These are phyloP conservation scores for Dendrocalamus sinicus DNA, from an alignment of 176 grass and related monocot genomes.

Conservation along the genomic window DNA sequence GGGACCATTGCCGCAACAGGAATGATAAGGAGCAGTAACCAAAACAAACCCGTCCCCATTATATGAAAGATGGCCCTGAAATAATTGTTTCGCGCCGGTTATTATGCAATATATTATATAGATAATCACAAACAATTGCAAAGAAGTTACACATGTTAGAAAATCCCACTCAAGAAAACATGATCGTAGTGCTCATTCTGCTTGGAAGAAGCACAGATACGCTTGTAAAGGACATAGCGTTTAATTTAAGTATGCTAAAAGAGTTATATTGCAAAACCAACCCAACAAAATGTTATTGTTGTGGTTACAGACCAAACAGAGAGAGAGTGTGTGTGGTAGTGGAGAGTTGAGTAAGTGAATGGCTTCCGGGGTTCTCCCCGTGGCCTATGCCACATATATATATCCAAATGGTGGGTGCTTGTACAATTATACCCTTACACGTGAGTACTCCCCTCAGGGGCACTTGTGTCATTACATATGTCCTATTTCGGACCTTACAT, in stretches of 20 bases:
- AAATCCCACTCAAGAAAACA: constrained; percentile 1
- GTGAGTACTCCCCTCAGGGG: no score
- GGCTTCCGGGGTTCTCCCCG: no score
- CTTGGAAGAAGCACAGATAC: constrained; percentile 23
- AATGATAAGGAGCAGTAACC: constrained; percentile 67
- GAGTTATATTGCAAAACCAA: constrained; percentile 9
- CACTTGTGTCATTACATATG: no score
- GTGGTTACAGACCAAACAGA: no score
- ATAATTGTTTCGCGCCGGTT: constrained; percentile 22
- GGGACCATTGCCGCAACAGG: constrained; percentile 67
- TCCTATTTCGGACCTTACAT: no score
- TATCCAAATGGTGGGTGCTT: no score
- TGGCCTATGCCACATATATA: no score
- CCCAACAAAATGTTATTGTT: not conserved
- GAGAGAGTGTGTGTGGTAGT: no score
- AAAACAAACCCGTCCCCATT: constrained; percentile 71
- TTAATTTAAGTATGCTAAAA: not conserved
- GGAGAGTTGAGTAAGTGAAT: no score
- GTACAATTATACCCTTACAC: no score
- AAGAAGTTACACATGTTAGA: not conserved
- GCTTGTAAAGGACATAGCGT: not conserved
- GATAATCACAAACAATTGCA: not conserved
- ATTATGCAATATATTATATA: constrained; percentile 35
- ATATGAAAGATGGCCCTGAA: constrained; percentile 81
- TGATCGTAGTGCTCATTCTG: not conserved